Evolutionary conservation across 257 asterid genomes (phyloP).

Genomic region (Nicotiana sylvestris): DNA sequence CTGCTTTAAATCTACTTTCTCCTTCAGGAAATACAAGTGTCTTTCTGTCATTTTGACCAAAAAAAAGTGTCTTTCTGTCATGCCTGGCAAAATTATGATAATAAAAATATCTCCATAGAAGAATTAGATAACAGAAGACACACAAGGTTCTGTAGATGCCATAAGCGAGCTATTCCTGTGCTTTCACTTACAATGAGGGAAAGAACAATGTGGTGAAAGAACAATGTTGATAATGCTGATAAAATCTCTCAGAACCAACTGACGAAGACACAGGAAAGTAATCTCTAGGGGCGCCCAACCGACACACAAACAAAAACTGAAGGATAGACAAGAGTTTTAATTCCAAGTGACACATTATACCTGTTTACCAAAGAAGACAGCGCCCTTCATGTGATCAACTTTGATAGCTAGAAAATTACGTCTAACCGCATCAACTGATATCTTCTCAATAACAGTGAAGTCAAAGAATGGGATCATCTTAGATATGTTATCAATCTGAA

Average conservation of each 20-base stretch:
- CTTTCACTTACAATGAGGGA: neutral
- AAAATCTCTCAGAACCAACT: neutral
- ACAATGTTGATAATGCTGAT: neutral
- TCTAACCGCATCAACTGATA: constrained; percentile 82
- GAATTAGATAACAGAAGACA: neutral
- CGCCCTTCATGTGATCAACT: constrained; percentile 72
- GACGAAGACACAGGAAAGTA: neutral
- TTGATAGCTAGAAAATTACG: constrained; percentile 66
- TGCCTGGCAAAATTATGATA: neutral
- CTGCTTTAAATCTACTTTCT: neutral
- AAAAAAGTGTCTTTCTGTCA: neutral
- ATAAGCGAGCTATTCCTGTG: neutral
- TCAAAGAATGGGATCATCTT: constrained; percentile 69
- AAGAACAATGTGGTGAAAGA: neutral
- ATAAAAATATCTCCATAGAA: neutral
- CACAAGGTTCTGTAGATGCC: neutral
- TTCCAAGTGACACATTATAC: constrained; percentile 28
- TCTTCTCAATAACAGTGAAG: constrained; percentile 68
- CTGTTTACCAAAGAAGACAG: constrained; percentile 74
- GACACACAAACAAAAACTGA: neutral
- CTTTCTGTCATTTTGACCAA: neutral
- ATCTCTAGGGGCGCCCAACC: neutral
- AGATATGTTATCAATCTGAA: constrained; percentile 64
- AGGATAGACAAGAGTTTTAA: neutral
- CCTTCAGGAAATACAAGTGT: neutral